Conservation (phyloP, 2,329 filamentous ascomycete genomes). For the Colletotrichum acutatum region DNA sequence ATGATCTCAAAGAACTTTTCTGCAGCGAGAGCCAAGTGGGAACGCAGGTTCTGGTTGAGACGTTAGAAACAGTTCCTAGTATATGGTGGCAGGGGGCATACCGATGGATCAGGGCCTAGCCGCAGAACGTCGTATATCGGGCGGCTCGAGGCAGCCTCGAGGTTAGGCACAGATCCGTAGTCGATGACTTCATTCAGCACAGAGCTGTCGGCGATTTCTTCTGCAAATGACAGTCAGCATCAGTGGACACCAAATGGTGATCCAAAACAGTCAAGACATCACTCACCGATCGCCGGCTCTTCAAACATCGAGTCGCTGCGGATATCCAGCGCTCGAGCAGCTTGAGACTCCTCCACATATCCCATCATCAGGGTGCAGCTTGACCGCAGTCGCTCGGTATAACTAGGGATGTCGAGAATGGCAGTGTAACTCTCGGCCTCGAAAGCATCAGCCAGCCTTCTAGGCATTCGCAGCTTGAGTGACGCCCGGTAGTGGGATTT, state of each 20-base stretch:
- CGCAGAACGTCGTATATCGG: conserved; percentile 57
- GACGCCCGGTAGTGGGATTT: conserved; percentile 58
- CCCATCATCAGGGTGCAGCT: conserved; percentile 66
- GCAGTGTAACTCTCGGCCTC: conserved; percentile 62
- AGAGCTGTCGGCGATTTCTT: conserved; percentile 51
- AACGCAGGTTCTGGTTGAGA: conserved; percentile 56
- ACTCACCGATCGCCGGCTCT: conserved; percentile 59
- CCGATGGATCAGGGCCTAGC: conserved; percentile 63
- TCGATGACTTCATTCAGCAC: conserved; percentile 58
- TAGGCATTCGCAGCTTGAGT: conserved; percentile 57
- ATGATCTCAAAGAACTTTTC: conserved; percentile 65
- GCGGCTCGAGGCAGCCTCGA: conserved; percentile 50
- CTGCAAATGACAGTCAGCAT: conserved; percentile 45
- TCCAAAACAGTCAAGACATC: background rate
- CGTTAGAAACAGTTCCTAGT: background rate
- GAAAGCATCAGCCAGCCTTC: conserved; percentile 58
- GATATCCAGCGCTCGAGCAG: conserved; percentile 54
- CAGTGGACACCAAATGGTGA: accelerated
- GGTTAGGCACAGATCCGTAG: conserved; percentile 62
- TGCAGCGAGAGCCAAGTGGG: conserved; percentile 59
- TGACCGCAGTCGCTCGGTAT: conserved; percentile 54
- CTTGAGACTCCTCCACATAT: conserved; percentile 61
- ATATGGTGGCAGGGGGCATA: conserved; percentile 45
- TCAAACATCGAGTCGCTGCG: conserved; percentile 54
- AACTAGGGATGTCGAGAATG: conserved; percentile 58